phyloP scores from a whole-genome alignment of 208 protist species.

The Leishmania lainsoni region DNA sequence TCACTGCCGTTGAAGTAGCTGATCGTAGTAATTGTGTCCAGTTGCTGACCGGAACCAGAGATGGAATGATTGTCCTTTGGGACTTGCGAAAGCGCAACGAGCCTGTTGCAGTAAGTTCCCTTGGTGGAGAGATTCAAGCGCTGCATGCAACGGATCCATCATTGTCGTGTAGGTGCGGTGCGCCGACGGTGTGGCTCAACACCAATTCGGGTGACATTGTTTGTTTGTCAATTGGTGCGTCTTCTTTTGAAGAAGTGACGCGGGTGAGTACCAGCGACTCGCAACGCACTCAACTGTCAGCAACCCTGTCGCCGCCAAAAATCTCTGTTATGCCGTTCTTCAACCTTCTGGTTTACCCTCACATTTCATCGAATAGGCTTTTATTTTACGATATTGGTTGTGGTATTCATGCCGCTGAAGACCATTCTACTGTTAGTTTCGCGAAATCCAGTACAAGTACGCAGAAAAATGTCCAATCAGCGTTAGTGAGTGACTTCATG shows the following conservation, averaged over 20 bases:
- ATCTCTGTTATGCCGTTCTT: conserved; percentile 31
- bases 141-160: background rate
- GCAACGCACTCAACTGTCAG: conserved; percentile 27
- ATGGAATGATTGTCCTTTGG: conserved; percentile 59
- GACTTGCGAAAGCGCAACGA: conserved; percentile 47
- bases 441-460: background rate
- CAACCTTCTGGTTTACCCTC: conserved; percentile 43
- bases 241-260: conserved; percentile 24
- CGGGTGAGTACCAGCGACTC: conserved; percentile 30
- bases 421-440: background rate
- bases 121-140: conserved; percentile 18
- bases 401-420: background rate
- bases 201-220: conserved; percentile 27
- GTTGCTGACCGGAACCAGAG: conserved; percentile 50
- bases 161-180: conserved; percentile 14
- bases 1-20: conserved; percentile 11
- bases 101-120: conserved; percentile 24
- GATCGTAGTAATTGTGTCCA: conserved; percentile 23
- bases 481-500: background rate
- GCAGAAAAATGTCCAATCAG: background rate
- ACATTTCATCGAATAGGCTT: conserved; percentile 42
- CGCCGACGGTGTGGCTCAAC: conserved; percentile 36
- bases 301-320: conserved; percentile 40
- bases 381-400: conserved; percentile 26
- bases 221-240: conserved; percentile 24